Evolutionary conservation across 805 yeast genomes (phyloP), one percentile per base, ranked within the genome.

Genomic region (Blastobotrys terrestris): DNA sequence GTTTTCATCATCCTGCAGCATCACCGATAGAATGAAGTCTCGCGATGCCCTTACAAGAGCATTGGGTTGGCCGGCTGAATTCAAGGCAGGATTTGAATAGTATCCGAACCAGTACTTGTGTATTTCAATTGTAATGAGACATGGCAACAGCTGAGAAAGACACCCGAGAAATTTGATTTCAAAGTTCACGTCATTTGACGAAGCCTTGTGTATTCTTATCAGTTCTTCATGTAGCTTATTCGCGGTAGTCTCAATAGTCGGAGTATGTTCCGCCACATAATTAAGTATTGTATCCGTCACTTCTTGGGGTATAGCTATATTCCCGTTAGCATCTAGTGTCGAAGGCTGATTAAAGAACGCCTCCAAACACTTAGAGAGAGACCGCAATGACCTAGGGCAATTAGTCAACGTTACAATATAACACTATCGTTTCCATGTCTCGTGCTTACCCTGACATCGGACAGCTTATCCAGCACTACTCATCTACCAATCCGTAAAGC

Each of bases 1-100:
- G 50, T 31, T 11, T 2, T 50, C 42, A 14, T 53, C 53, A 35
- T 55, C 58, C 20, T 61, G 59, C 7, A 59, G 53, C 53, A 68
- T 54, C 11, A 71, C 59, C 13, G 61, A 55, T 31, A 55, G 44
- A 19, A 72, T 44, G 41, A 72, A 67, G 7, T 63, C 59, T 13
- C 67, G 57, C n/a, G 72, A 52, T 5, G 64, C 60, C 19, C 56
- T 54, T 1, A 70, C 75, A 1, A 77, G 68, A 5, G 60, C 61
- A n/a, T 72, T 58, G 51, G 71, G 74, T 50, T 67, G 69, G 1
- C 86, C 84, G 0, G 84, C 82, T 39, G 85, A 78, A 58, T 83
- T 83, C 2, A 81, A 67, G 0, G 85, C 81, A 0, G 79, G 77
- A 11, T 68, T 68, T 11, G 75, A 60, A 53, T 79, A 75, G 39